Percentiles rank a stretch among this genome's conserved stretches.
phyloP scores from a whole-genome alignment of 208 protist genomes.

The Acanthamoeba lenticulata region DNA sequence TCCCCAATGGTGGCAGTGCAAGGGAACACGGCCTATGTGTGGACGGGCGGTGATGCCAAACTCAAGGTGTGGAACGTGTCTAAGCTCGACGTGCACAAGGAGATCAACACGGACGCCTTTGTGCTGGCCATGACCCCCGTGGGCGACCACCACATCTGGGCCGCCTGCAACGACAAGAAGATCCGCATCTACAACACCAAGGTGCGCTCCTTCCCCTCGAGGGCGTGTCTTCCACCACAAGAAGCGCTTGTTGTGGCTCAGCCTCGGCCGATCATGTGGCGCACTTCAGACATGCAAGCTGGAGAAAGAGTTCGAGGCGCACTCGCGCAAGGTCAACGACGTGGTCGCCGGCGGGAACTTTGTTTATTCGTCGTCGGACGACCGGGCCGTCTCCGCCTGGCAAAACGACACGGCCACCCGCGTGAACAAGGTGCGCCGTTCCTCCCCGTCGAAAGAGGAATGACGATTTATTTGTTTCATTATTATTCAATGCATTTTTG shows the following conservation, averaged over 20 bases:
- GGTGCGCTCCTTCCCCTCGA: background rate
- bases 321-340: conserved; percentile 52
- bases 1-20: background rate
- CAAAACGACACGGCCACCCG: background rate
- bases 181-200: conserved; percentile 26
- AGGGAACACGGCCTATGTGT: background rate
- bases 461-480: no score
- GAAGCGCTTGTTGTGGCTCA: no score
- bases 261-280: no score
- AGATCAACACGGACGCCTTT: conserved; percentile 6
- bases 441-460: background rate
- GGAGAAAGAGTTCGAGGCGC: conserved; percentile 45
- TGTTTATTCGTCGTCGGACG: conserved; percentile 23
- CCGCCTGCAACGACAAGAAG: conserved; percentile 52
- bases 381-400: background rate
- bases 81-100: background rate
- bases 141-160: background rate
- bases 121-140: conserved; percentile 47
- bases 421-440: background rate
- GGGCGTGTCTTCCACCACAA: no score
- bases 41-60: conserved; percentile 1
- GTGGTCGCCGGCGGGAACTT: background rate
- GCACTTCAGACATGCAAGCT: background rate
- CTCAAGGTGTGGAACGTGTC: background rate
- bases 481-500: no score